phyloP scores from a whole-genome alignment of 805 yeast genomes.

The Candida tallmaniae region DNA sequence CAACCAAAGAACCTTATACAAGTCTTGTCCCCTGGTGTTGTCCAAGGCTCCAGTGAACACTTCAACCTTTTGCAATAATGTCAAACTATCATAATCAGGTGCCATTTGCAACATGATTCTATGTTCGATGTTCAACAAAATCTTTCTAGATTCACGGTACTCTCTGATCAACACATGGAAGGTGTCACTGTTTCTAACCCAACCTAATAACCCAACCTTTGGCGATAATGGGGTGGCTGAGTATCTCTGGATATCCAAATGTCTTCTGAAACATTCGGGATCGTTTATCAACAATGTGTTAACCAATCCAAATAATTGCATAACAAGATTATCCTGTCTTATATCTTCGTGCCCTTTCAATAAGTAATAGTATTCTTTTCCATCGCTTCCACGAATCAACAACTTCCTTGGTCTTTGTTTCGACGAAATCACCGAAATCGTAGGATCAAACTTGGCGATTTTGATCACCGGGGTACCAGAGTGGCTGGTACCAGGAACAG shows the following conservation, averaged over 20 bases:
- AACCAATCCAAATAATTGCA: conserved; percentile 95
- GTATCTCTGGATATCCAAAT: conserved; percentile 84
- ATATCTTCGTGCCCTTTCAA: conserved; percentile 97
- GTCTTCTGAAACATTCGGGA: conserved; percentile 94
- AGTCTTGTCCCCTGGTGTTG: conserved; percentile 93
- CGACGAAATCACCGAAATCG: conserved; percentile 82
- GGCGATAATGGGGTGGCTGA: conserved; percentile 96
- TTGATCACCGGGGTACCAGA: conserved; percentile 77
- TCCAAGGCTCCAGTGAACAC: conserved; percentile 95
- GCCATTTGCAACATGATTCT: conserved; percentile 97
- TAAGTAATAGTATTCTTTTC: conserved; percentile 76
- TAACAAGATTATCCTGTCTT: conserved; percentile 93
- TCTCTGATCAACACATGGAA: conserved; percentile 90
- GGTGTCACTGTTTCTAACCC: conserved; percentile 98
- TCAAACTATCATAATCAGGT: conserved; percentile 87
- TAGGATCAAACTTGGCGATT: conserved; percentile 74
- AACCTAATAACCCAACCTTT: conserved; percentile 90
- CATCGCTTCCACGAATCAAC: conserved; percentile 81
- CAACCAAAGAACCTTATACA: conserved; percentile 93
- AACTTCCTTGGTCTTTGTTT: conserved; percentile 93
- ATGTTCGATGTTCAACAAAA: conserved; percentile 87
- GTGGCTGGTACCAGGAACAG: conserved; percentile 89
- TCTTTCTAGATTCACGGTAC: conserved; percentile 87
- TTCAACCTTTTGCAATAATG: conserved; percentile 88
- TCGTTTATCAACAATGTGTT: conserved; percentile 85